A percentile compares a stretch with the other conserved stretches of the same genome.
Evolutionary conservation across 192 early-diverging fungal genomes (phyloP).

Genomic region (Coemansia sp.): DNA sequence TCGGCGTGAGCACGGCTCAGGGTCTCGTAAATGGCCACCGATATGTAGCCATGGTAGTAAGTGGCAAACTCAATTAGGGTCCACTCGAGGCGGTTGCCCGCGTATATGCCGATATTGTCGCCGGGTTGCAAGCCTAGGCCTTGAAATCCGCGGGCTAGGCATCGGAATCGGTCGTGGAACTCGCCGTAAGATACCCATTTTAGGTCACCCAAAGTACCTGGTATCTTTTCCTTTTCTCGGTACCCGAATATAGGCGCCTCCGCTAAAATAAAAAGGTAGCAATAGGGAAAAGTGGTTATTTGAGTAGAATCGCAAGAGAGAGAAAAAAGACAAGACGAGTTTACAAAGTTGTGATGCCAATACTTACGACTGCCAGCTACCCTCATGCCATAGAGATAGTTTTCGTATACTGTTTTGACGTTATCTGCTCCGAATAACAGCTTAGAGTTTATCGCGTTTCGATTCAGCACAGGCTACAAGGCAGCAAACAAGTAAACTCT

Average conservation of each 20-base stretch:
- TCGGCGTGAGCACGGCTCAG: constrained; percentile 77
- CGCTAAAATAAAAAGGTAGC: constrained; percentile 32
- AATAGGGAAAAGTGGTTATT: neutral
- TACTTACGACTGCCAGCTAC: constrained; percentile 63
- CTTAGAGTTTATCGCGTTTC: constrained; percentile 42
- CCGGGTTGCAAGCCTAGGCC: constrained; percentile 50
- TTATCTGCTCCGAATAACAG: constrained; percentile 63
- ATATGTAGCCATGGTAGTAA: constrained; percentile 59
- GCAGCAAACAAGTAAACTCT: neutral
- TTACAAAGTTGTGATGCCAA: neutral
- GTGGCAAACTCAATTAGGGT: constrained; percentile 50
- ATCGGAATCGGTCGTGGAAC: constrained; percentile 54
- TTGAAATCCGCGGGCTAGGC: constrained; percentile 45
- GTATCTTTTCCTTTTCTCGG: constrained; percentile 21
- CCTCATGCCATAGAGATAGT: constrained; percentile 73
- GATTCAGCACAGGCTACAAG: constrained; percentile 52
- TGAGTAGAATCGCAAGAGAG: neutral
- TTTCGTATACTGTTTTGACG: constrained; percentile 74
- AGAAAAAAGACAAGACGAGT: neutral
- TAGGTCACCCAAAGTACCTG: constrained; percentile 21
- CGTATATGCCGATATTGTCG: constrained; percentile 61
- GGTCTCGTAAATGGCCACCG: constrained; percentile 91
- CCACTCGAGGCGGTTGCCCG: constrained; percentile 67
- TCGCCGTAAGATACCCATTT: constrained; percentile 73
- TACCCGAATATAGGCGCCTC: constrained; percentile 40